A percentile compares a stretch with the other conserved stretches of the same genome.
Evolutionary conservation across 1,284 basidiomycete genomes (phyloP).

Genomic region (Irpex sp.): DNA sequence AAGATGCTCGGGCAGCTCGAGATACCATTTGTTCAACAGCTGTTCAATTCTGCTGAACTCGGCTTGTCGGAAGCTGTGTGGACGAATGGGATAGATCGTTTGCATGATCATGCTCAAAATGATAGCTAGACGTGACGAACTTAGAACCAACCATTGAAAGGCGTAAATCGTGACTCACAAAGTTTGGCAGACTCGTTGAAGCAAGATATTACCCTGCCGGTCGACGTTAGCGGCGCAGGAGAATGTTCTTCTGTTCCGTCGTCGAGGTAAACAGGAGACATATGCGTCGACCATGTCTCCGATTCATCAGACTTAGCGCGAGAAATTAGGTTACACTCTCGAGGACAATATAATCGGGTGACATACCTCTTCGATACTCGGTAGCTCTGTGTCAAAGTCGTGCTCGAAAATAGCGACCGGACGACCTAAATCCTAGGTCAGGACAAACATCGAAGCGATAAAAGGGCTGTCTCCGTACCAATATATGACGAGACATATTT

Average conservation of each 20-base stretch:
- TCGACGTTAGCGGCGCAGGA: constrained; percentile 30
- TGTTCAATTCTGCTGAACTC: constrained; percentile 63
- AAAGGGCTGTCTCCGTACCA: constrained; percentile 34
- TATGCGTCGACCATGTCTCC: constrained; percentile 50
- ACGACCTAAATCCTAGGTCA: constrained; percentile 38
- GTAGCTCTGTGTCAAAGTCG: constrained; percentile 77
- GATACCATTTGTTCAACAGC: constrained; percentile 73
- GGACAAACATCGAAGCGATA: background rate
- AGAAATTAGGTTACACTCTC: background rate
- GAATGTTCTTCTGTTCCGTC: constrained; percentile 26
- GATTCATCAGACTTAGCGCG: constrained; percentile 54
- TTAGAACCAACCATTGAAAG: background rate
- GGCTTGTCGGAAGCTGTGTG: constrained; percentile 49
- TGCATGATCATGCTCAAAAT: constrained; percentile 69
- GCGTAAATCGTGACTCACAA: constrained; percentile 43
- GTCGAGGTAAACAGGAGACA: constrained; percentile 33
- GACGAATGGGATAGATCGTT: constrained; percentile 70
- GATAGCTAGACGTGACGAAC: constrained; percentile 38
- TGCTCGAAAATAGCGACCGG: constrained; percentile 76
- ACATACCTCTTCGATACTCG: constrained; percentile 59
- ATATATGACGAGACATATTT: constrained; percentile 81
- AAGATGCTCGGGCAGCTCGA: constrained; percentile 69
- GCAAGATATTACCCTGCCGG: constrained; percentile 62
- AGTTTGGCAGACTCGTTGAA: constrained; percentile 75
- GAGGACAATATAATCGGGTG: background rate